These are phyloP conservation scores for Fusarium duplospermum DNA, from an alignment of 2,329 filamentous ascomycete species.

Conservation along the genomic window DNA sequence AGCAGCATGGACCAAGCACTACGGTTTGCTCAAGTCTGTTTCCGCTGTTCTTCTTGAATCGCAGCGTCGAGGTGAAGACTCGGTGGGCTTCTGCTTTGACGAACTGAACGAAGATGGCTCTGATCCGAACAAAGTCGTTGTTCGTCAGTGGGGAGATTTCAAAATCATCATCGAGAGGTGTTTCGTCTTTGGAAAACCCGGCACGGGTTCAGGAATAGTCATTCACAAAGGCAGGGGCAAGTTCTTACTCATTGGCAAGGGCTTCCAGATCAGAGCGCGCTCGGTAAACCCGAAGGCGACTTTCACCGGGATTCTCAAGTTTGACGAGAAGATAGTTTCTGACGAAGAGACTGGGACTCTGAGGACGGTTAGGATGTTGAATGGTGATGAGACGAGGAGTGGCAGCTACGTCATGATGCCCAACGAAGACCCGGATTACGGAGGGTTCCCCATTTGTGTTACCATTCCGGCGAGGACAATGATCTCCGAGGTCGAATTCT, in stretches of 20 bases:
- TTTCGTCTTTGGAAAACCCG: conserved; percentile 48
- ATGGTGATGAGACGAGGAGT: conserved; percentile 27
- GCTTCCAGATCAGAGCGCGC: conserved; percentile 10
- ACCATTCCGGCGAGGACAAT: conserved; percentile 62
- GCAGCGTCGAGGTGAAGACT: background rate
- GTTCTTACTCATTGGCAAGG: conserved; percentile 39
- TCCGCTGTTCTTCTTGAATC: conserved; percentile 11
- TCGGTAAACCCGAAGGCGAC: background rate
- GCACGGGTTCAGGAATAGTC: conserved; percentile 44
- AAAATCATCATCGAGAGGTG: conserved; percentile 46
- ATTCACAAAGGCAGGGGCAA: conserved; percentile 35
- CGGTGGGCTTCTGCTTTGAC: conserved; percentile 27
- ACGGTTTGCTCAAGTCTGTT: conserved; percentile 8
- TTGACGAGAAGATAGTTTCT: conserved; percentile 3
- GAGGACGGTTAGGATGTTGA: conserved; percentile 5
- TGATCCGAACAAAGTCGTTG: background rate
- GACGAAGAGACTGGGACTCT: background rate
- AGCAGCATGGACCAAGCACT: conserved; percentile 1
- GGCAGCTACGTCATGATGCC: conserved; percentile 13
- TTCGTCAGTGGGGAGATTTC: conserved; percentile 25
- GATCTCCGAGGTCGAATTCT: conserved; percentile 50
- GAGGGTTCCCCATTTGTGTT: conserved; percentile 62
- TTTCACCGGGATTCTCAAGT: conserved; percentile 13
- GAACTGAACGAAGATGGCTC: background rate
- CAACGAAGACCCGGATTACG: conserved; percentile 63